Evolutionary conservation across 1,284 basidiomycete species (phyloP).

Genomic region (Clitocybe nebularis): DNA sequence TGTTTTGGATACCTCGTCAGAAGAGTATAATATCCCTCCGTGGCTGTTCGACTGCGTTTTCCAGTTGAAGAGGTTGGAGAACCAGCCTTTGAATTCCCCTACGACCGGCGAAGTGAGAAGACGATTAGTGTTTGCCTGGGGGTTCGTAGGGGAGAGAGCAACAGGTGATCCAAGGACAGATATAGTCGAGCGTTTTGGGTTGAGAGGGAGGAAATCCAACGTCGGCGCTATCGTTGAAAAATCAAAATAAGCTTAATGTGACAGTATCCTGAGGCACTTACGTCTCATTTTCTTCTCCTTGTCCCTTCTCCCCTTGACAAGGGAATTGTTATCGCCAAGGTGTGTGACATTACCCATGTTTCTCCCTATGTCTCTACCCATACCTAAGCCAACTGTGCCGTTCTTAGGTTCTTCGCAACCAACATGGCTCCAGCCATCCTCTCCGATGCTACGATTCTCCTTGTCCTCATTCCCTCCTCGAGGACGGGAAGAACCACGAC

Average conservation of each 20-base stretch:
- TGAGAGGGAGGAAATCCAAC: constrained; percentile 23
- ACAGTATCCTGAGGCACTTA: constrained; percentile 34
- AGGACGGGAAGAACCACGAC: constrained; percentile 6
- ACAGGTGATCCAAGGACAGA: constrained; percentile 13
- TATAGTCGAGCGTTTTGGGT: constrained; percentile 18
- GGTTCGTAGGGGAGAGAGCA: background rate
- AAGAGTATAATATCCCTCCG: constrained; percentile 65
- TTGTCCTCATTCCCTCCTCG: constrained; percentile 32
- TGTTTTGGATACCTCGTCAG: constrained; percentile 58
- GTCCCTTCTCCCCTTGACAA: constrained; percentile 38
- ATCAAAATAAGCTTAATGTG: constrained; percentile 12
- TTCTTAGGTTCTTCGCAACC: constrained; percentile 26
- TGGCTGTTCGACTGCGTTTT: constrained; percentile 40
- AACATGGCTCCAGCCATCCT: constrained; percentile 36
- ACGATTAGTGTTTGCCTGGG: constrained; percentile 14
- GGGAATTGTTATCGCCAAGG: constrained; percentile 26
- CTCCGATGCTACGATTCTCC: constrained; percentile 45
- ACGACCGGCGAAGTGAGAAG: constrained; percentile 47
- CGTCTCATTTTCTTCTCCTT: constrained; percentile 51
- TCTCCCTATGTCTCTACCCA: constrained; percentile 40
- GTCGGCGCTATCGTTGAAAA: constrained; percentile 21
- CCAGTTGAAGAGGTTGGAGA: constrained; percentile 78
- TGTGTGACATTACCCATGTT: constrained; percentile 48
- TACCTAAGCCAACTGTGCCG: constrained; percentile 41
- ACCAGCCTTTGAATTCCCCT: constrained; percentile 81